phyloP scores from a whole-genome alignment of 2,329 filamentous ascomycete species.

The Thielaviopsis musarum region DNA sequence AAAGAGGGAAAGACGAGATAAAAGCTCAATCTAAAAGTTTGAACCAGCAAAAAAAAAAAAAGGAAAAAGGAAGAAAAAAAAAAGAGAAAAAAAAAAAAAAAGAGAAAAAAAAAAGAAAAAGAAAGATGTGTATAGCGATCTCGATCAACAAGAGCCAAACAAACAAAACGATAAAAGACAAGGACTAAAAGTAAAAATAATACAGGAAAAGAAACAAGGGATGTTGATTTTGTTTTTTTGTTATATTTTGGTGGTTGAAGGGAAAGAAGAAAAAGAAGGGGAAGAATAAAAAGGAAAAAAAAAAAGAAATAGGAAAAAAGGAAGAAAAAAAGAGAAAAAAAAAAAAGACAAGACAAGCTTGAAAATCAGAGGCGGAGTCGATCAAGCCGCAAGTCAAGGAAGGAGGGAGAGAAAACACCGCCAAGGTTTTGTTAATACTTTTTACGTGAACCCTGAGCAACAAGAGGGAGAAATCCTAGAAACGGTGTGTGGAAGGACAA shows the following conservation, averaged over 20 bases:
- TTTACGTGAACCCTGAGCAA: too few relatives aligned
- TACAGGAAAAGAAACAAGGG: neutral
- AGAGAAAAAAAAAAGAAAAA: neutral
- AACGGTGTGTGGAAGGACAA: neutral
- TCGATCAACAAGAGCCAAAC: slow-evolving; percentile 3
- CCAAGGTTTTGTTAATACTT: neutral
- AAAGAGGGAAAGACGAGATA: slow-evolving; percentile 5
- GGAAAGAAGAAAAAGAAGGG: neutral
- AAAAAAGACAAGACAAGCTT: slow-evolving; percentile 1
- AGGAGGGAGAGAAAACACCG: neutral
- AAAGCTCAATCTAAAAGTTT: neutral
- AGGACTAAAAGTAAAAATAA: neutral
- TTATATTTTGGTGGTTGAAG: neutral
- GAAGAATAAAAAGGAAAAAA: neutral
- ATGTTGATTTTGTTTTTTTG: neutral
- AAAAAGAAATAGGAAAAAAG: neutral
- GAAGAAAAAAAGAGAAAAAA: neutral
- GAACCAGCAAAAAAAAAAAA: neutral
- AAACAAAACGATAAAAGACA: neutral
- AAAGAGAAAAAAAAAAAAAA: slow-evolving; percentile 13
- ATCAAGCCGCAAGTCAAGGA: slow-evolving; percentile 1
- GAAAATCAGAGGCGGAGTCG: slow-evolving; percentile 2
- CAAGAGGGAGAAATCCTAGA: too few relatives aligned
- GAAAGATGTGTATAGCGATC: slow-evolving; percentile 6
- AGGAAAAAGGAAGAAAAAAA: slow-evolving; percentile 3